Evolutionary conservation across 257 asterid species (phyloP).

Genomic region (Ehretia macrophylla): DNA sequence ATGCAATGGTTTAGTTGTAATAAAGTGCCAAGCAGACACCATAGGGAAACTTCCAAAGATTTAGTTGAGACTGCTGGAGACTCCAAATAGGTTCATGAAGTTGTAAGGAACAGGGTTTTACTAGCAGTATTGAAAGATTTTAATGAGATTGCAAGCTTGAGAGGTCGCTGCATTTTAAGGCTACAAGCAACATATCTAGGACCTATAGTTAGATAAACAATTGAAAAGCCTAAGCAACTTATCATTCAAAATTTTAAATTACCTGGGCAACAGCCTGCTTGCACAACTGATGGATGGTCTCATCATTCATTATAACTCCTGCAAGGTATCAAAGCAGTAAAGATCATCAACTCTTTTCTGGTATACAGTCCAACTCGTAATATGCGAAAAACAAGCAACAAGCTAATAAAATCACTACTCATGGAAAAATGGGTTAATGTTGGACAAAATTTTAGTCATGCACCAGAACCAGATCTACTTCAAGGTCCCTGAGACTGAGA

Average conservation of each 20-base stretch:
- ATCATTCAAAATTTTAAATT: constrained; percentile 11
- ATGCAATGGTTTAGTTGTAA: constrained; percentile 1
- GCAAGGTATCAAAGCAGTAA: constrained; percentile 33
- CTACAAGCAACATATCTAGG: too few species aligned
- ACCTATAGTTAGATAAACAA: too few species aligned
- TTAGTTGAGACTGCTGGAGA: not conserved
- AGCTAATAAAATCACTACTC: too few species aligned
- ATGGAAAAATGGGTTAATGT: too few species aligned
- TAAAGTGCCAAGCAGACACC: not conserved
- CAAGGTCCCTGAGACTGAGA: too few species aligned
- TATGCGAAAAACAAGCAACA: not conserved
- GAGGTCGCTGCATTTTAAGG: too few species aligned
- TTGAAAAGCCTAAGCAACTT: not conserved
- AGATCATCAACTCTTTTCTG: constrained; percentile 5
- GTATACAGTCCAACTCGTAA: not conserved
- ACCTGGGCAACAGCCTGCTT: constrained; percentile 98
- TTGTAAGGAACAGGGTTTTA: not conserved
- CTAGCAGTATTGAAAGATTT: too few species aligned
- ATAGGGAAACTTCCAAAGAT: not conserved
- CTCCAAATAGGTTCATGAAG: not conserved
- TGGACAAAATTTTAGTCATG: not conserved
- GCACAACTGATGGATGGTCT: constrained; percentile 90
- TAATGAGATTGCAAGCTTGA: too few species aligned
- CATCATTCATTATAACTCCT: constrained; percentile 97
- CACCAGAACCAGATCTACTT: too few species aligned